Conservation (phyloP, 352 stramenopile species). For the Pythium aphanidermatum region DNA sequence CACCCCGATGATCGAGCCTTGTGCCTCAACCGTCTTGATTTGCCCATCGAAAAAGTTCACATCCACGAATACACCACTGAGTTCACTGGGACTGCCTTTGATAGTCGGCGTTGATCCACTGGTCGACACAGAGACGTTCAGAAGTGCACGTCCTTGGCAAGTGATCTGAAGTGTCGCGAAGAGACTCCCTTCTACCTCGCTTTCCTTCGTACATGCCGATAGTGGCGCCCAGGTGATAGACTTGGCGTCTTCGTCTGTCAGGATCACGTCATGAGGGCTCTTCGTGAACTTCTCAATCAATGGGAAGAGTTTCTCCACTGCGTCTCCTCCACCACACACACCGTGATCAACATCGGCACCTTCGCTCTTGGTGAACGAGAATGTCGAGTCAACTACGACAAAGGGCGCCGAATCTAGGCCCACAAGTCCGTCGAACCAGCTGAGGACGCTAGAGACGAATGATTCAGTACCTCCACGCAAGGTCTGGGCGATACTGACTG, state of each 20-base stretch:
- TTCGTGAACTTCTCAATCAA: conserved; percentile 20
- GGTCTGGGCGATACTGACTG: background rate
- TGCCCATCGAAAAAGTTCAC: conserved; percentile 17
- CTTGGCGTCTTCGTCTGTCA: conserved; percentile 15
- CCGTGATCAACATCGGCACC: background rate
- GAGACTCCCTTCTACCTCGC: conserved; percentile 19
- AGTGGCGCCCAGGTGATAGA: conserved; percentile 18
- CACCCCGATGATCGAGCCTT: conserved; percentile 10
- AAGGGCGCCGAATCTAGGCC: conserved; percentile 2
- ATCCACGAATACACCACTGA: conserved; percentile 14
- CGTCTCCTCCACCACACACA: background rate
- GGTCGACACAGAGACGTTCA: conserved; percentile 17
- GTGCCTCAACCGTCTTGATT: conserved; percentile 13
- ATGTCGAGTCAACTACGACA: conserved; percentile 9
- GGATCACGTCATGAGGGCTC: conserved; percentile 13
- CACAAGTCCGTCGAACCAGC: conserved; percentile 4
- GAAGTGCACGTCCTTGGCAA: conserved; percentile 11
- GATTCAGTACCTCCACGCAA: conserved; percentile 7
- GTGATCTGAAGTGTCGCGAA: conserved; percentile 19
- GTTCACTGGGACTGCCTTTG: conserved; percentile 14
- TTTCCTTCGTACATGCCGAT: conserved; percentile 5
- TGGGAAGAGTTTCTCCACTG: conserved; percentile 5
- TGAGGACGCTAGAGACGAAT: conserved; percentile 3
- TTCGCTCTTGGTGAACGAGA: conserved; percentile 11
- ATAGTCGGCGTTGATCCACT: conserved; percentile 21